These are phyloP conservation scores for Pseudogymnoascus sp. DNA, from an alignment of 2,329 filamentous ascomycete species.

Conservation along the genomic window DNA sequence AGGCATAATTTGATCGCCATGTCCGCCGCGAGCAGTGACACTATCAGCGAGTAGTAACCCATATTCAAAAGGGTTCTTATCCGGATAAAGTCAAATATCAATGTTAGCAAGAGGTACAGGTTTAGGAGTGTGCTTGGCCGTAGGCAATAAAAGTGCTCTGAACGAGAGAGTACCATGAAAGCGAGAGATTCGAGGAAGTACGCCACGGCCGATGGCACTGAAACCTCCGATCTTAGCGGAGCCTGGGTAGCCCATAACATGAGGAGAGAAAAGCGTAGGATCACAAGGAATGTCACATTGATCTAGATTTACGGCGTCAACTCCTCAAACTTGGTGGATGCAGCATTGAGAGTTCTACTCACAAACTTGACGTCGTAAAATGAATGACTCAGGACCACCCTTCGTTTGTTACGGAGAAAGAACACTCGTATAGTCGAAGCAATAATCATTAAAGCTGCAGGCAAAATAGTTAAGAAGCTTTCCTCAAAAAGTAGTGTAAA, in stretches of 20 bases:
- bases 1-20: not conserved
- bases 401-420: not conserved
- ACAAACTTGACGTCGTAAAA: not conserved
- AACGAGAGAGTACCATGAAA: constrained; percentile 1
- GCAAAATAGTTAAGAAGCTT: constrained; percentile 3
- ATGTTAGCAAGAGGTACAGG: not conserved
- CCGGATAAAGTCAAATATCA: not conserved
- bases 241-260: not conserved
- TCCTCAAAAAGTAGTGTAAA: not conserved
- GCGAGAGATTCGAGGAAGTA: constrained; percentile 1
- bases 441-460: not conserved
- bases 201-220: not conserved
- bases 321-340: not conserved
- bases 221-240: not conserved
- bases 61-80: not conserved
- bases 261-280: not conserved
- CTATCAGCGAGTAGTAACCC: not conserved
- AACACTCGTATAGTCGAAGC: not conserved
- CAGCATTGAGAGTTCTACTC: not conserved
- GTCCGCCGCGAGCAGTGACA: not conserved
- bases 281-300: not conserved
- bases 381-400: not conserved
- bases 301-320: not conserved
- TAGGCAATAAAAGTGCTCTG: not conserved
- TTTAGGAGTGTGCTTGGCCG: not conserved